phyloP scores from a whole-genome alignment of 2,329 filamentous ascomycete genomes.

The Helicocarpus griseus region DNA sequence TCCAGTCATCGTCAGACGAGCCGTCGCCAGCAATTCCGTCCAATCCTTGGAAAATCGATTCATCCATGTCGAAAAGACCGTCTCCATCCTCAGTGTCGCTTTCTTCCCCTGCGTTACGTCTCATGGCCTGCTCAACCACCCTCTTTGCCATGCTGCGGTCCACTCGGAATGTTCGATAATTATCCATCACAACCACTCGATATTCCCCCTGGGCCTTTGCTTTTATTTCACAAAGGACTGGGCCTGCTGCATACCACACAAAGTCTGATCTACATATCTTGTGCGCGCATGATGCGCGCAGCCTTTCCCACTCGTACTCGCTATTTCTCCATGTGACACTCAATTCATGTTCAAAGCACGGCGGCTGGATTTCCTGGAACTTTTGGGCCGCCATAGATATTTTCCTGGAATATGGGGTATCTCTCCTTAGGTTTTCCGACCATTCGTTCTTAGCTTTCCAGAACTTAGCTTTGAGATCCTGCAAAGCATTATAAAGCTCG shows the following conservation, averaged over 20 bases:
- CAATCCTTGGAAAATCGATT: slow-evolving; percentile 1
- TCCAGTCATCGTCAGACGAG: neutral
- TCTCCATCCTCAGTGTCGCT: neutral
- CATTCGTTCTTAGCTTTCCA: slow-evolving; percentile 15
- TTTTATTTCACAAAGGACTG: slow-evolving; percentile 23
- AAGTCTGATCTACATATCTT: slow-evolving; percentile 6
- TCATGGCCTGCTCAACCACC: neutral
- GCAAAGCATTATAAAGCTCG: slow-evolving; percentile 9
- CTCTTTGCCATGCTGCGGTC: slow-evolving; percentile 7
- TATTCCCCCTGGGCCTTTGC: slow-evolving; percentile 8
- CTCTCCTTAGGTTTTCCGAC: slow-evolving; percentile 7
- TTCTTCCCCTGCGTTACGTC: neutral
- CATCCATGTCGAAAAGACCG: slow-evolving; percentile 8
- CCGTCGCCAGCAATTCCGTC: neutral
- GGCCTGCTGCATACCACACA: slow-evolving; percentile 19
- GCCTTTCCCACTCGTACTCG: slow-evolving; percentile 20
- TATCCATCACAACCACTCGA: slow-evolving; percentile 4
- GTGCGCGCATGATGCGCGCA: slow-evolving; percentile 34
- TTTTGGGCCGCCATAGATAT: slow-evolving; percentile 21
- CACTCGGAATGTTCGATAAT: slow-evolving; percentile 7
- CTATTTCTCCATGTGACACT: slow-evolving; percentile 26
- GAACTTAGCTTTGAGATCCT: slow-evolving; percentile 15
- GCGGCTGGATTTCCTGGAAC: slow-evolving; percentile 23
- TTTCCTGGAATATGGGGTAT: slow-evolving; percentile 14
- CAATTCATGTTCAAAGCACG: slow-evolving; percentile 23